A percentile compares a stretch with the other conserved stretches of the same genome.
Conservation (phyloP, 805 yeast genomes). For the Metschnikowia chrysomelidarum region DNA sequence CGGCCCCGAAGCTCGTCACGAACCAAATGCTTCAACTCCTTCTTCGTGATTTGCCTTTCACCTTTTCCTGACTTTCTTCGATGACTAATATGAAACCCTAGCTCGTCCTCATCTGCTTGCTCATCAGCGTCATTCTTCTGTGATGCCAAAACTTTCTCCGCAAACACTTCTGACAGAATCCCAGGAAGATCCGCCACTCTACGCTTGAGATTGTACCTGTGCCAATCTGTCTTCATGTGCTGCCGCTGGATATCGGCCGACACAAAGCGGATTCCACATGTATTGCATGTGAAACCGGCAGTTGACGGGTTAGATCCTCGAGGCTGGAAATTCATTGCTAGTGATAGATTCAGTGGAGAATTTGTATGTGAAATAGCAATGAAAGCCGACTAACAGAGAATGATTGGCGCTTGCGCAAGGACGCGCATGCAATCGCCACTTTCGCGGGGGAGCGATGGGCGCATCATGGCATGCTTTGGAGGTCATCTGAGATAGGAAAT, state of each 20-base stretch:
- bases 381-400: too few species aligned
- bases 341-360: background rate
- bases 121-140: constrained; percentile 17
- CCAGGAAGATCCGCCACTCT: constrained; percentile 69
- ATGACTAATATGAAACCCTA: constrained; percentile 46
- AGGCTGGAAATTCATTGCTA: constrained; percentile 21
- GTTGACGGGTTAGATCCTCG: constrained; percentile 29
- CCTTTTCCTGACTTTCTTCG: constrained; percentile 25
- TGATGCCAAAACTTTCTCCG: constrained; percentile 55
- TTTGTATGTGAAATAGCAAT: too few species aligned
- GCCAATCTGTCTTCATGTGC: constrained; percentile 99
- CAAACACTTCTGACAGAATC: constrained; percentile 47
- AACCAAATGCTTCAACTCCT: constrained; percentile 31
- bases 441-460: too few species aligned
- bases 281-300: constrained; percentile 66
- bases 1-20: constrained; percentile 19
- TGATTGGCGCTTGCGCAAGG: too few species aligned
- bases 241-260: constrained; percentile 81
- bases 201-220: constrained; percentile 90
- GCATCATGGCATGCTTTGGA: too few species aligned
- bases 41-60: constrained; percentile 38
- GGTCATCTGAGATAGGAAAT: too few species aligned
- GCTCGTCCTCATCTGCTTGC: constrained; percentile 46
- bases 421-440: too few species aligned
- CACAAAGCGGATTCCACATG: constrained; percentile 80